Evolutionary conservation across 345 rosid genomes (phyloP), one percentile per base, ranked within the genome.

Genomic region (Pelargonium nanum): DNA sequence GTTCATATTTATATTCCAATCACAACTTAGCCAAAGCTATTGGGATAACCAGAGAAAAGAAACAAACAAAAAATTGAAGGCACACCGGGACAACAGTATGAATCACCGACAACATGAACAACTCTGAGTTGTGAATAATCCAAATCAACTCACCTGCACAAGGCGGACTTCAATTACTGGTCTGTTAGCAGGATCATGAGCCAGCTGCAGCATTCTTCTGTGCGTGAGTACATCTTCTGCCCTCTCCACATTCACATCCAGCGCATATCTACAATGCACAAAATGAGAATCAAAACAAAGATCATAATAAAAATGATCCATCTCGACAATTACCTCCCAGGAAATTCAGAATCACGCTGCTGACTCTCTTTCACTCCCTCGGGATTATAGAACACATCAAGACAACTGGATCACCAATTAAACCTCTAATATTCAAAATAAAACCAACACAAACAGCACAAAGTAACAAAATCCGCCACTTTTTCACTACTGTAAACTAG

Each of bases 221-320:
- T 93, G 97, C 85, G 79, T 85, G 13, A 93, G 80, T 4, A 93
- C 99, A 72, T 89, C 99, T 71, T 87, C 96, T 1, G 99, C 99
- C 53, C 97, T 83, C 79, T 89, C 99, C 59, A 79, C 91, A 81
- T 89, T 93, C 62, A 93, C 99, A 81, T 93, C 99, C 72, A 89
- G 77, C 22, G 99, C 97, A 72, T 93, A 93, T 68, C 99, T 93
- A 65, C 57, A 64, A 57, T 19, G 59, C 23, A 56, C 28, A 28
- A 50, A 53, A 24, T 48, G 32, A 60, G 26, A 65, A 22, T 48
- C 19, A 26, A 52, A 53, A 16, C 57, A 34, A 34, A 34, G 12
- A 40, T 40, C 48, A 40, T 40, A 40, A 40, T 34, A 6, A 7
- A 40, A 2, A 40, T 40, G 16, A 40, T 40, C 45, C 16, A 40